These are phyloP conservation scores for Candida sp. DNA, from an alignment of 1,139 yeast species.

Conservation along the genomic window DNA sequence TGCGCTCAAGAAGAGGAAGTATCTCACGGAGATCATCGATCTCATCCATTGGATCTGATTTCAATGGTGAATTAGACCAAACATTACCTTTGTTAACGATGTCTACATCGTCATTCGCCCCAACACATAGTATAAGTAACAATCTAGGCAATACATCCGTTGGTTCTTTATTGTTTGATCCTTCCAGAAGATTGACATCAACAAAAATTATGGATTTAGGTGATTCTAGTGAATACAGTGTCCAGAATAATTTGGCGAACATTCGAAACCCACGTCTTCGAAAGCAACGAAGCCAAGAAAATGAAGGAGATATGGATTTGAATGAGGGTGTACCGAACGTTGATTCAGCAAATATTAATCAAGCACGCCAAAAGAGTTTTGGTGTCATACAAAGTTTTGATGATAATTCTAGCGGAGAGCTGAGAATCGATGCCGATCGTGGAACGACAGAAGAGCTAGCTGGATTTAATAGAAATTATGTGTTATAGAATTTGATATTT, in stretches of 20 bases:
- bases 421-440: not conserved
- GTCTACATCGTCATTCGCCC: conserved; percentile 25
- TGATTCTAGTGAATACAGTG: conserved; percentile 15
- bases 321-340: not conserved
- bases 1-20: conserved; percentile 4
- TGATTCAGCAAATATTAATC: conserved; percentile 3
- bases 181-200: conserved; percentile 10
- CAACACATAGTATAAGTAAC: conserved; percentile 1
- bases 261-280: conserved; percentile 35
- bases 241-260: conserved; percentile 21
- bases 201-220: conserved; percentile 12
- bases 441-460: not conserved
- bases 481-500: not conserved
- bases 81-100: conserved; percentile 34
- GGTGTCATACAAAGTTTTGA: conserved; percentile 14
- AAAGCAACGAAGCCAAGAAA: conserved; percentile 15
- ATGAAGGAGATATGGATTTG: conserved; percentile 1
- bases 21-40: conserved; percentile 16
- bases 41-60: conserved; percentile 18
- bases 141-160: conserved; percentile 18
- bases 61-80: conserved; percentile 30
- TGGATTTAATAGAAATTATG: not conserved
- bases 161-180: conserved; percentile 26
- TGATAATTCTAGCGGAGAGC: not conserved
- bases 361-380: conserved; percentile 22